A percentile compares a stretch with the other conserved stretches of the same genome.
Evolutionary conservation across 345 rosid species (phyloP).

Genomic region (Erodium maritimum): DNA sequence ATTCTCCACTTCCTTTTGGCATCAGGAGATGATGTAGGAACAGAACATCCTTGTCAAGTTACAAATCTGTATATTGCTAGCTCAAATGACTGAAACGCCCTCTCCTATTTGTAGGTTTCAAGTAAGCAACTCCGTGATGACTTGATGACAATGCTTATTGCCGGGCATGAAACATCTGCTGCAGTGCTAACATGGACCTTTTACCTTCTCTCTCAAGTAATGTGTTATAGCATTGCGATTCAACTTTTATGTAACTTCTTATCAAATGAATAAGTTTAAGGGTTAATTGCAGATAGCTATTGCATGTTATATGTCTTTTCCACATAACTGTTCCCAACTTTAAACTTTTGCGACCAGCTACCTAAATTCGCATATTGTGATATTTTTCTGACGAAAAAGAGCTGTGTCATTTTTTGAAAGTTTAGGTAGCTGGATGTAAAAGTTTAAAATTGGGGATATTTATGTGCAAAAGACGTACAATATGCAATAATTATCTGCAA

Average conservation of each 20-base stretch:
- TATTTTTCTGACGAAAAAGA: too few species aligned
- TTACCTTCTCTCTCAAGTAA: conserved; percentile 72
- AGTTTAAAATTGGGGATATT: too few species aligned
- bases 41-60: conserved; percentile 1
- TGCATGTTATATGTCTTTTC: too few species aligned
- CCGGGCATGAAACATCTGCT: conserved; percentile 97
- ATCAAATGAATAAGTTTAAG: neutral
- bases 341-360: too few species aligned
- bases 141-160: conserved; percentile 97
- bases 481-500: too few species aligned
- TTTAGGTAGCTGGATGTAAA: too few species aligned
- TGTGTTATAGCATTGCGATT: neutral
- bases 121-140: conserved; percentile 98
- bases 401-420: too few species aligned
- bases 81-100: conserved; percentile 7
- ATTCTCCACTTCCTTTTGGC: conserved; percentile 93
- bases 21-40: conserved; percentile 83
- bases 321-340: too few species aligned
- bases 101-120: conserved; percentile 48
- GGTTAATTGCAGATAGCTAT: too few species aligned
- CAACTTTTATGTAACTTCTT: neutral
- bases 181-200: conserved; percentile 97
- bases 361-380: too few species aligned
- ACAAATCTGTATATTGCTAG: conserved; percentile 6
- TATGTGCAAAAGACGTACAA: too few species aligned